These are phyloP conservation scores for Glycine soja DNA, from an alignment of 306 rosid genomes.

Conservation along the genomic window DNA sequence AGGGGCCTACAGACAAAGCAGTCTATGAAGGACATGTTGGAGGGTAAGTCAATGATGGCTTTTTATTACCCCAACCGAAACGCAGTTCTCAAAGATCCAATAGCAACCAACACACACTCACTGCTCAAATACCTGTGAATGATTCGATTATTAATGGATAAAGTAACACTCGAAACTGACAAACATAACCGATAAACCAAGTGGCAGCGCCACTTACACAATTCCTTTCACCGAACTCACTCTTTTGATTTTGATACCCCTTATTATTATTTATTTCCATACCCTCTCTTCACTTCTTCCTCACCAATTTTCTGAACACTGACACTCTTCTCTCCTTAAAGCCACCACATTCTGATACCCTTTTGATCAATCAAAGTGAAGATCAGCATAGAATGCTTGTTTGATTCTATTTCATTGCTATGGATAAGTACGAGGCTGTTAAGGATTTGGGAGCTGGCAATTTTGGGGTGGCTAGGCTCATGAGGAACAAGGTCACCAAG, in stretches of 20 bases:
- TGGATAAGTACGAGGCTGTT: conserved; percentile 71
- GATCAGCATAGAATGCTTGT: conserved; percentile 19
- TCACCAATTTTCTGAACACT: neutral
- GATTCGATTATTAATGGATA: conserved; percentile 5
- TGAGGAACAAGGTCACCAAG: conserved; percentile 71
- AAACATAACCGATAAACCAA: conserved; percentile 5
- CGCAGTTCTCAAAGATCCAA: neutral
- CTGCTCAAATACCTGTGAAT: neutral
- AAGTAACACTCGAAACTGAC: conserved; percentile 17
- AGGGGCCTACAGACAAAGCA: neutral
- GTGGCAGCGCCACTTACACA: neutral
- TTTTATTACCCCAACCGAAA: neutral
- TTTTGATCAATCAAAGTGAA: conserved; percentile 27
- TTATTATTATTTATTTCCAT: neutral
- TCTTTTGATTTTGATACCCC: neutral
- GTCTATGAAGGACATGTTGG: neutral
- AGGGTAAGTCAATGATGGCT: neutral
- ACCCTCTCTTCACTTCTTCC: neutral
- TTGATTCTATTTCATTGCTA: conserved; percentile 34
- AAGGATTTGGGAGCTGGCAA: conserved; percentile 73
- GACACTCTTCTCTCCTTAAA: neutral
- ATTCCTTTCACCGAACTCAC: neutral
- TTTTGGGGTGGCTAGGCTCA: conserved; percentile 72
- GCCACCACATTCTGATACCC: conserved; percentile 26
- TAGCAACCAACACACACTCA: neutral